Evolutionary conservation across 148 eudicot genomes (phyloP).

Genomic region (Diospyros lotus): DNA sequence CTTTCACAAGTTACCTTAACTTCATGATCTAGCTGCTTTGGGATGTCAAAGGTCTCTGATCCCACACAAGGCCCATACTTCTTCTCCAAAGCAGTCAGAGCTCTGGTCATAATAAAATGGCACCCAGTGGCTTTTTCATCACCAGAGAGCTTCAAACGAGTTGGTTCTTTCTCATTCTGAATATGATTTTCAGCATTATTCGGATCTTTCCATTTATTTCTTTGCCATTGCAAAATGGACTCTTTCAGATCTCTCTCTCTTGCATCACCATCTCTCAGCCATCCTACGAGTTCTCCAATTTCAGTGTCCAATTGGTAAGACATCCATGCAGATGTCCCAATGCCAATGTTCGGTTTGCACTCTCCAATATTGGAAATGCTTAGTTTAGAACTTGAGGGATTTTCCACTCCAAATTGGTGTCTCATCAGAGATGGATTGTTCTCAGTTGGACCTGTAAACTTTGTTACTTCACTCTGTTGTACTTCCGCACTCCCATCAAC

Average conservation of each 20-base stretch:
- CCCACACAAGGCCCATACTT: conserved; percentile 29
- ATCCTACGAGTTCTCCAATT: conserved; percentile 30
- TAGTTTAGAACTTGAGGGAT: conserved; percentile 10
- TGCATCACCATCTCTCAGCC: conserved; percentile 36
- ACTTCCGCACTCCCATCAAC: conserved; percentile 22
- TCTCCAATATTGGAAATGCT: conserved; percentile 1
- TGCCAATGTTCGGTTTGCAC: conserved; percentile 9
- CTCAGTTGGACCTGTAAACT: background rate
- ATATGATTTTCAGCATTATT: conserved; percentile 13
- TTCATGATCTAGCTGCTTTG: conserved; percentile 16
- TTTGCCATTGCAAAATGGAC: conserved; percentile 35
- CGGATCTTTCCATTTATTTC: conserved; percentile 4
- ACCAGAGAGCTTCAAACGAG: conserved; percentile 4
- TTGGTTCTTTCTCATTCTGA: conserved; percentile 16
- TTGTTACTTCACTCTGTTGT: conserved; percentile 6
- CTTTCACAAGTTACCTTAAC: conserved; percentile 15
- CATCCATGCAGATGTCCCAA: conserved; percentile 29
- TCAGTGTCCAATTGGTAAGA: conserved; percentile 35
- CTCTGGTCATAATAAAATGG: conserved; percentile 25
- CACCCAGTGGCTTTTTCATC: conserved; percentile 9
- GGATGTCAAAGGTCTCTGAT: conserved; percentile 8
- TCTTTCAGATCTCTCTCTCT: conserved; percentile 48
- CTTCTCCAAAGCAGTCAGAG: conserved; percentile 29
- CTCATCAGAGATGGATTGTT: background rate
- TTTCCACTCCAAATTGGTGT: background rate